phyloP scores from a whole-genome alignment of 176 grass and related monocot genomes.

The Cymbopogon citratus region DNA sequence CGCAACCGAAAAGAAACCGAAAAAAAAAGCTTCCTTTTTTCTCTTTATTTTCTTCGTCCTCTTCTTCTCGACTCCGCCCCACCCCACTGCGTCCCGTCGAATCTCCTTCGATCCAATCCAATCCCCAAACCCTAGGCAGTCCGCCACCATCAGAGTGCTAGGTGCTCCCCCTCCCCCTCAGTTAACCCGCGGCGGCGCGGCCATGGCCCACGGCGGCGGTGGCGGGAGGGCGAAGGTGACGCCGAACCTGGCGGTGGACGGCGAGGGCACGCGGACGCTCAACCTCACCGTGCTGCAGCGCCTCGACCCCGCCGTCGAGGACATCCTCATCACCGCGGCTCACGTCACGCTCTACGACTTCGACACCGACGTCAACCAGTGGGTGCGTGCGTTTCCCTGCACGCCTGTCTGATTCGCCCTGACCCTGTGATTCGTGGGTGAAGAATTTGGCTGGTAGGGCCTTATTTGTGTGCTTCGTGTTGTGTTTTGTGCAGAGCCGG shows the following conservation, averaged over 20 bases:
- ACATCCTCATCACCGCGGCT: slow-evolving; percentile 85
- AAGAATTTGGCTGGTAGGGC: not conserved
- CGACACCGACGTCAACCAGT: slow-evolving; percentile 86
- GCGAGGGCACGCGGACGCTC: slow-evolving; percentile 60
- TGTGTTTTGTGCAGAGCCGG: slow-evolving; percentile 48
- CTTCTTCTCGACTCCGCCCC: slow-evolving; percentile 6
- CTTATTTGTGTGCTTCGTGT: not conserved
- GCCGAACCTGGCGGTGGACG: slow-evolving; percentile 65
- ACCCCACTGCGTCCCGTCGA: not conserved
- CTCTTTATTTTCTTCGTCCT: not conserved
- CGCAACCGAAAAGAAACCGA: not conserved
- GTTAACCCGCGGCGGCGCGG: not conserved
- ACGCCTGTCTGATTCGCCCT: not conserved
- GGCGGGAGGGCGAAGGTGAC: slow-evolving; percentile 54
- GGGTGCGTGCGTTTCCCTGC: slow-evolving; percentile 40
- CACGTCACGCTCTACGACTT: slow-evolving; percentile 96
- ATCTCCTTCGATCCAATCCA: slow-evolving; percentile 9
- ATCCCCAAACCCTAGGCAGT: slow-evolving; percentile 20
- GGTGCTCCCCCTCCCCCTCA: not conserved
- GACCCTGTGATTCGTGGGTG: not conserved
- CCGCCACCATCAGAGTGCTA: not conserved
- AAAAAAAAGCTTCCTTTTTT: not conserved
- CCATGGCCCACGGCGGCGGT: slow-evolving; percentile 35
- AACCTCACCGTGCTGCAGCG: slow-evolving; percentile 93
- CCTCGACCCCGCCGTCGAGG: slow-evolving; percentile 89